A percentile compares a stretch with the other conserved stretches of the same genome.
phyloP scores from a whole-genome alignment of 2,329 filamentous ascomycete species.

The Geosmithia putterillii region DNA sequence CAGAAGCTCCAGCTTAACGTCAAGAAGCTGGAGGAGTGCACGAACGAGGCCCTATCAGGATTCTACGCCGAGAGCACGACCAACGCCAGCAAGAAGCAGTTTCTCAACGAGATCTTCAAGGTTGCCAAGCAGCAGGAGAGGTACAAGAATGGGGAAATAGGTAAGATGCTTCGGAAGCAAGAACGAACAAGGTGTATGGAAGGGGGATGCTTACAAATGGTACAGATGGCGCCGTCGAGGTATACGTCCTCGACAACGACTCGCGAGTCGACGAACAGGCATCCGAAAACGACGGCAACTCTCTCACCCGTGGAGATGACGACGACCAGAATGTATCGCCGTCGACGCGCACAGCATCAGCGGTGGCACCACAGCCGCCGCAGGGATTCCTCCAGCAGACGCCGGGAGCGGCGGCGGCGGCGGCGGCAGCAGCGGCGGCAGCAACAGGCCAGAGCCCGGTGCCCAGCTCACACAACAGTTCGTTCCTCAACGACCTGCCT shows the following conservation, averaged over 20 bases:
- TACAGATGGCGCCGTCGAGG: slow-evolving; percentile 31
- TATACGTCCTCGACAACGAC: slow-evolving; percentile 40
- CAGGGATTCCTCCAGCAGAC: slow-evolving; percentile 22
- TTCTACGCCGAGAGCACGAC: slow-evolving; percentile 47
- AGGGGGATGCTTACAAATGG: neutral
- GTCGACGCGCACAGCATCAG: slow-evolving; percentile 14
- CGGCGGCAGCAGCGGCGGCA: slow-evolving; percentile 14
- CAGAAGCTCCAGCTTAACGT: slow-evolving; percentile 40
- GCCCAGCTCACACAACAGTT: slow-evolving; percentile 15
- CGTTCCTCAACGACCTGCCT: slow-evolving; percentile 30
- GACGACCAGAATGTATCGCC: slow-evolving; percentile 26
- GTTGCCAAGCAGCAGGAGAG: slow-evolving; percentile 45
- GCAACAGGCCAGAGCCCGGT: slow-evolving; percentile 23
- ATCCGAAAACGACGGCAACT: slow-evolving; percentile 33
- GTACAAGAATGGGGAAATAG: slow-evolving; percentile 42
- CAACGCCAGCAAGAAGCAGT: slow-evolving; percentile 42
- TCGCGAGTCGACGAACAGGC: slow-evolving; percentile 33
- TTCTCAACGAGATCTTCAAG: slow-evolving; percentile 48
- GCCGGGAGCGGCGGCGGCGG: slow-evolving; percentile 12
- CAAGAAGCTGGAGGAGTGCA: slow-evolving; percentile 44
- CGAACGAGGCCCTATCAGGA: slow-evolving; percentile 41
- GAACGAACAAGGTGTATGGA: no score
- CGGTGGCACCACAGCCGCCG: slow-evolving; percentile 2
- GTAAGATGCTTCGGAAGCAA: slow-evolving; percentile 22
- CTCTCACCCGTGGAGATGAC: slow-evolving; percentile 27